phyloP scores from a whole-genome alignment of 768 basidiomycete species.

The Amanita brunnescens region DNA sequence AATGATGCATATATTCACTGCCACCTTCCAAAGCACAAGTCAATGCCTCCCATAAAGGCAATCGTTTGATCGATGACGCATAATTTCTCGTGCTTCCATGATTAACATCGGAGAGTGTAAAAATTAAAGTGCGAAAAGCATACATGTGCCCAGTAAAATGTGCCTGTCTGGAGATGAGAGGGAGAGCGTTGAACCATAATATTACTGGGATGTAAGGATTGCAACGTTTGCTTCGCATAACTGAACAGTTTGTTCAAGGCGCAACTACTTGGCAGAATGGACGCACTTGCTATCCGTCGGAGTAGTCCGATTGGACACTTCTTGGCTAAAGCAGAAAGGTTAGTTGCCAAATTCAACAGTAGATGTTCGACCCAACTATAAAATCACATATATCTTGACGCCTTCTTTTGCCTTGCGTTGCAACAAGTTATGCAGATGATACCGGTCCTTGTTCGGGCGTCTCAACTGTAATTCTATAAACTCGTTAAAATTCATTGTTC shows the following conservation, averaged over 20 bases:
- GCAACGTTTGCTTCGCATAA: constrained; percentile 81
- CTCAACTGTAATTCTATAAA: constrained; percentile 68
- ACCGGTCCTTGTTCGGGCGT: constrained; percentile 75
- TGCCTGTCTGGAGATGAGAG: constrained; percentile 94
- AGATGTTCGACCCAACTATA: constrained; percentile 57
- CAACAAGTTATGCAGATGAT: constrained; percentile 79
- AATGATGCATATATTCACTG: background rate
- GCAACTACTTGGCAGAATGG: background rate
- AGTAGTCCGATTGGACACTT: constrained; percentile 92
- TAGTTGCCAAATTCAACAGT: constrained; percentile 4
- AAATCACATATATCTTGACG: constrained; percentile 90
- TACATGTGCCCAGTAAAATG: constrained; percentile 98
- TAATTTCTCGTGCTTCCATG: constrained; percentile 78
- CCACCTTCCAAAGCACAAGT: constrained; percentile 85
- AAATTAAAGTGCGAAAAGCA: constrained; percentile 17
- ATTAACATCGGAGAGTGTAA: constrained; percentile 18
- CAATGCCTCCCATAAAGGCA: constrained; percentile 96
- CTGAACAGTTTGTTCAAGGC: constrained; percentile 23
- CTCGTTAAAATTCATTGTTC: background rate
- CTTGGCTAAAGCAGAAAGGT: constrained; percentile 55
- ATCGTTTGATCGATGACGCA: constrained; percentile 97
- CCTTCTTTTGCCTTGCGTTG: constrained; percentile 91
- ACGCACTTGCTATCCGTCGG: constrained; percentile 87
- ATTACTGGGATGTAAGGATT: constrained; percentile 78
- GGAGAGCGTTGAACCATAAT: constrained; percentile 96